phyloP scores from a whole-genome alignment of 1,284 basidiomycete genomes.

The Phylloporus gajari region DNA sequence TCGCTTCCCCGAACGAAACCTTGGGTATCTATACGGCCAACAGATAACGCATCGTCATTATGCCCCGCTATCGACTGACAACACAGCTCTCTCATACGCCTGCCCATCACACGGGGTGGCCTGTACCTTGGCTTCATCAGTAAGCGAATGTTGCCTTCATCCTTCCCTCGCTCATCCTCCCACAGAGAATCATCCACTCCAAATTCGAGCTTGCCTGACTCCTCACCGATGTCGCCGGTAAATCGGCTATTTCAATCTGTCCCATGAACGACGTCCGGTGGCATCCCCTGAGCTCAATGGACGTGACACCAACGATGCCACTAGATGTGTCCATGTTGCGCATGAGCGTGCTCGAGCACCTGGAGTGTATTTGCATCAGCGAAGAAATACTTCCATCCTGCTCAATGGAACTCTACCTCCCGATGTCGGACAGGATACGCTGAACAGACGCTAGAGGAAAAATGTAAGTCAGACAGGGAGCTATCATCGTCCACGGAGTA shows the following conservation, averaged over 20 bases:
- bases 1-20: too few relatives aligned
- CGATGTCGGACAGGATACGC: slow-evolving; percentile 59
- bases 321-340: slow-evolving; percentile 66
- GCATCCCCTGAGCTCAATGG: slow-evolving; percentile 64
- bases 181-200: slow-evolving; percentile 64
- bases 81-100: too few relatives aligned
- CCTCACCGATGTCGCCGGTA: slow-evolving; percentile 63
- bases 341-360: slow-evolving; percentile 66
- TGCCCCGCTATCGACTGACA: too few relatives aligned
- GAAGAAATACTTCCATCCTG: slow-evolving; percentile 58
- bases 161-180: neutral
- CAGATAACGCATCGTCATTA: too few relatives aligned
- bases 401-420: slow-evolving; percentile 54
- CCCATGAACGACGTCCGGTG: slow-evolving; percentile 56
- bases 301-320: slow-evolving; percentile 51
- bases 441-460: slow-evolving; percentile 59
- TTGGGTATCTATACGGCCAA: too few relatives aligned
- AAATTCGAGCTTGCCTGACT: slow-evolving; percentile 68
- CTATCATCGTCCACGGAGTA: too few relatives aligned
- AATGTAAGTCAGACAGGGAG: too few relatives aligned
- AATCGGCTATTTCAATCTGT: slow-evolving; percentile 52
- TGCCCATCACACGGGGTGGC: too few relatives aligned
- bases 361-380: slow-evolving; percentile 61
- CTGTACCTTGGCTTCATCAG: slow-evolving; percentile 59
- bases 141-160: slow-evolving; percentile 17